Conservation (phyloP, 1,284 basidiomycete species). For the Marasmius sp. region DNA sequence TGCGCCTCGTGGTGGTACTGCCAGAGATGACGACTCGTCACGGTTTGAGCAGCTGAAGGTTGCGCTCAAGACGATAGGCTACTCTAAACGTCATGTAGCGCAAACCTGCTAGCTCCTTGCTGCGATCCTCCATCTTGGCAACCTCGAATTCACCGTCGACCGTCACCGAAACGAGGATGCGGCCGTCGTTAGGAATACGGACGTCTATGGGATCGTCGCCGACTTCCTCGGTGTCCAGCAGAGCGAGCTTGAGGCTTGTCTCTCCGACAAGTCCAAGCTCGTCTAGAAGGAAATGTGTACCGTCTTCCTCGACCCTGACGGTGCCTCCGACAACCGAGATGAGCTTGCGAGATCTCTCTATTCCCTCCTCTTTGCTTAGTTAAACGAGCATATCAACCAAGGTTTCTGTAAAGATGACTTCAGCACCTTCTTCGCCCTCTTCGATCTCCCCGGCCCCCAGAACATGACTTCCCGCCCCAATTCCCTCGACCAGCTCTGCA, state of each 20-base stretch:
- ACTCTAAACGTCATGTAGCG: conserved; percentile 91
- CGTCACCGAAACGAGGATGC: conserved; percentile 83
- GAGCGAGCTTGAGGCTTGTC: conserved; percentile 74
- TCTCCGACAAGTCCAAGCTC: conserved; percentile 91
- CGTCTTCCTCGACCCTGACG: conserved; percentile 93
- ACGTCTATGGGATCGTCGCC: conserved; percentile 79
- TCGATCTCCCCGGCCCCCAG: conserved; percentile 94
- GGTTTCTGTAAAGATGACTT: conserved; percentile 92
- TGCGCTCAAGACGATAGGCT: conserved; percentile 89
- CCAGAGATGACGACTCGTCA: conserved; percentile 71
- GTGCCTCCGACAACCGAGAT: conserved; percentile 89
- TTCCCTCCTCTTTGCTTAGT: conserved; percentile 93
- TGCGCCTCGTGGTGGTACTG: conserved; percentile 39
- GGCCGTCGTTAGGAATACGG: conserved; percentile 81
- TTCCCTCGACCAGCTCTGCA: conserved; percentile 93
- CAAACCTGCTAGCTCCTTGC: conserved; percentile 94
- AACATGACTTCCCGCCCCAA: conserved; percentile 84
- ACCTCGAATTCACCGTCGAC: conserved; percentile 91
- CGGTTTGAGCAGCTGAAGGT: conserved; percentile 92
- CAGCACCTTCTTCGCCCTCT: conserved; percentile 88
- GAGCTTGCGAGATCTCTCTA: conserved; percentile 93
- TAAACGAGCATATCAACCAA: conserved; percentile 96
- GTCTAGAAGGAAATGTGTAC: conserved; percentile 95
- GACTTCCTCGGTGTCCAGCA: conserved; percentile 89
- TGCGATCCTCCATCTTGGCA: conserved; percentile 94